Conservation (phyloP, 1,284 basidiomycete genomes). For the Coniophora puteana region DNA sequence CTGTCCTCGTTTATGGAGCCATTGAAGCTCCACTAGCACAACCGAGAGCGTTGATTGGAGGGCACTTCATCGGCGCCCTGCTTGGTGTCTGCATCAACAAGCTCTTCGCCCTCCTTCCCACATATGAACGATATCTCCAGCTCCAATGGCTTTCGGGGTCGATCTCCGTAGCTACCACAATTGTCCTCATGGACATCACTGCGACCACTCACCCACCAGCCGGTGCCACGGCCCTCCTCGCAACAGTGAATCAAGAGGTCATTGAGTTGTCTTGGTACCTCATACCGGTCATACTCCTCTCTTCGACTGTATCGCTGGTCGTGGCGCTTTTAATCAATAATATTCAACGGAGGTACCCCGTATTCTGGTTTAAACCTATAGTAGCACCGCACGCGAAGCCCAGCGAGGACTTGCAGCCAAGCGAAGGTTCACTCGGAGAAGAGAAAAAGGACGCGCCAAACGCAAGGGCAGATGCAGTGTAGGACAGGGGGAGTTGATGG, state of each 20-base stretch:
- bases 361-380: conserved; percentile 43
- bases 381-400: not conserved
- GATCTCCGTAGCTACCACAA: conserved; percentile 44
- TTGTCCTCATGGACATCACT: conserved; percentile 56
- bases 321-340: conserved; percentile 57
- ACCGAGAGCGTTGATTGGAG: conserved; percentile 54
- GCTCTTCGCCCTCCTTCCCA: conserved; percentile 41
- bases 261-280: conserved; percentile 56
- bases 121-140: conserved; percentile 40
- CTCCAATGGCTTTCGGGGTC: conserved; percentile 55
- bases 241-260: conserved; percentile 44
- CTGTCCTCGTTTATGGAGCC: conserved; percentile 55
- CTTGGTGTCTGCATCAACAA: conserved; percentile 54
- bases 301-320: conserved; percentile 44
- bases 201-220: conserved; percentile 60
- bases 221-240: conserved; percentile 45
- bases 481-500: too few species aligned
- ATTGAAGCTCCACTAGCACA: conserved; percentile 60
- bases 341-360: conserved; percentile 53
- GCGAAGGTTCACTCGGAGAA: not conserved
- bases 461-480: too few species aligned
- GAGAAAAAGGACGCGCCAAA: too few species aligned
- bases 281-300: conserved; percentile 54
- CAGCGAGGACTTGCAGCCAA: conserved; percentile 1
- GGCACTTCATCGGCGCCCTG: conserved; percentile 53